phyloP scores from a whole-genome alignment of 305 asterid species.

The Solanum hybrid region DNA sequence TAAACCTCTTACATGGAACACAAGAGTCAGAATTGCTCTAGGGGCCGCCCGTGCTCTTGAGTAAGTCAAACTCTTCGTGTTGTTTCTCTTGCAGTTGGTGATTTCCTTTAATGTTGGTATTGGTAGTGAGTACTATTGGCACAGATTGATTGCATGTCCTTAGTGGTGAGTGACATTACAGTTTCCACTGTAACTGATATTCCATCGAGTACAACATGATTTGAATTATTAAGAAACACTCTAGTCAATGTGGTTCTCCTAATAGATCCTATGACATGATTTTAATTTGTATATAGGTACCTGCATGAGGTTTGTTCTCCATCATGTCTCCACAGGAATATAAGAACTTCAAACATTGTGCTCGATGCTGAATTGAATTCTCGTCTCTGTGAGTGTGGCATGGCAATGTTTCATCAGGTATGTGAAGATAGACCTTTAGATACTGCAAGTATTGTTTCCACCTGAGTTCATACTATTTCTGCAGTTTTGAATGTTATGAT shows the following conservation, averaged over 20 bases:
- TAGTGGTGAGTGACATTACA: neutral
- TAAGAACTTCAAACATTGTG: constrained; percentile 51
- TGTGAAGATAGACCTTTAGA: neutral
- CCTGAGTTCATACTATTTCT: neutral
- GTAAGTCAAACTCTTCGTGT: constrained; percentile 23
- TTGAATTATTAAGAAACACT: neutral
- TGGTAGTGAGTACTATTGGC: neutral
- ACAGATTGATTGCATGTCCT: neutral
- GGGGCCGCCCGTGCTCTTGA: constrained; percentile 46
- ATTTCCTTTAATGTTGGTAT: neutral
- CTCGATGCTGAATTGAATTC: constrained; percentile 49
- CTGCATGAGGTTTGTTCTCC: constrained; percentile 55
- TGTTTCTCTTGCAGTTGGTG: constrained; percentile 1
- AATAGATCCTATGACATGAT: neutral
- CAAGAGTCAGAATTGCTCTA: constrained; percentile 42
- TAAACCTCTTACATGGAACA: constrained; percentile 56
- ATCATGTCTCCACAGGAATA: constrained; percentile 37
- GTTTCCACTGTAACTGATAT: neutral
- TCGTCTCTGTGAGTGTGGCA: constrained; percentile 47
- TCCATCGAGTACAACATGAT: neutral
- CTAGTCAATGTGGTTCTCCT: neutral
- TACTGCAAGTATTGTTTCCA: neutral
- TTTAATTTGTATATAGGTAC: constrained; percentile 28
- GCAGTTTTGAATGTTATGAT: neutral
- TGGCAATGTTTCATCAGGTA: constrained; percentile 33